phyloP scores from a whole-genome alignment of 1,284 basidiomycete genomes.

The Flammula alnicola region DNA sequence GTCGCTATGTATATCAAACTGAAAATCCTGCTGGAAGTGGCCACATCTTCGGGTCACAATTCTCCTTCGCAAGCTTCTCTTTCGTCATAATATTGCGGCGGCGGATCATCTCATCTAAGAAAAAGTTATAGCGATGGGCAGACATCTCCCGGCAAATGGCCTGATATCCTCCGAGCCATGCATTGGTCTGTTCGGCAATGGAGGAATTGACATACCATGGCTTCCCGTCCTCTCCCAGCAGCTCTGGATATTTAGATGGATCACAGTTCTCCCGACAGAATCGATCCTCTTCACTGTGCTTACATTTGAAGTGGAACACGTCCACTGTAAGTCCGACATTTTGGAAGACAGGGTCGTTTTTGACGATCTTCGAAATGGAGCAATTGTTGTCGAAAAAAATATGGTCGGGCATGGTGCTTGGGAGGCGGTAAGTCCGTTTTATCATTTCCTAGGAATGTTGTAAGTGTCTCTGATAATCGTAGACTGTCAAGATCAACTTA shows the following conservation, averaged over 20 bases:
- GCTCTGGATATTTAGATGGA: slow-evolving; percentile 10
- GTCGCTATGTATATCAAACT: too few relatives aligned
- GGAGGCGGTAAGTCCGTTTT: not conserved
- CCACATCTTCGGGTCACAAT: too few relatives aligned
- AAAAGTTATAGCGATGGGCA: slow-evolving; percentile 1
- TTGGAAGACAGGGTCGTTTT: slow-evolving; percentile 8
- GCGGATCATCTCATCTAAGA: slow-evolving; percentile 13
- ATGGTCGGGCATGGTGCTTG: not conserved
- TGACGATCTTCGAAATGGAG: not conserved
- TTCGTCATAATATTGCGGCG: too few relatives aligned
- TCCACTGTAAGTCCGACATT: slow-evolving; percentile 9
- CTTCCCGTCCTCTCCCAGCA: slow-evolving; percentile 2
- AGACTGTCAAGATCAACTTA: slow-evolving; percentile 15
- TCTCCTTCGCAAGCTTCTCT: too few relatives aligned
- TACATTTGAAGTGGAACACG: slow-evolving; percentile 13
- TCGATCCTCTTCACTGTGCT: slow-evolving; percentile 2
- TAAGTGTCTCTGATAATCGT: not conserved
- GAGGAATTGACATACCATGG: slow-evolving; percentile 17
- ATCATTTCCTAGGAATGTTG: too few relatives aligned
- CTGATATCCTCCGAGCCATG: slow-evolving; percentile 5
- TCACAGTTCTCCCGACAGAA: slow-evolving; percentile 11
- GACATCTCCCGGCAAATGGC: slow-evolving; percentile 9
- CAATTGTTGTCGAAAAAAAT: slow-evolving; percentile 1
- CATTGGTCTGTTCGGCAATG: slow-evolving; percentile 10
- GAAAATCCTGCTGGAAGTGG: too few relatives aligned